Base-by-base conservation (phyloP, 768 basidiomycete species). In the Coprinellus micaceus region DNA sequence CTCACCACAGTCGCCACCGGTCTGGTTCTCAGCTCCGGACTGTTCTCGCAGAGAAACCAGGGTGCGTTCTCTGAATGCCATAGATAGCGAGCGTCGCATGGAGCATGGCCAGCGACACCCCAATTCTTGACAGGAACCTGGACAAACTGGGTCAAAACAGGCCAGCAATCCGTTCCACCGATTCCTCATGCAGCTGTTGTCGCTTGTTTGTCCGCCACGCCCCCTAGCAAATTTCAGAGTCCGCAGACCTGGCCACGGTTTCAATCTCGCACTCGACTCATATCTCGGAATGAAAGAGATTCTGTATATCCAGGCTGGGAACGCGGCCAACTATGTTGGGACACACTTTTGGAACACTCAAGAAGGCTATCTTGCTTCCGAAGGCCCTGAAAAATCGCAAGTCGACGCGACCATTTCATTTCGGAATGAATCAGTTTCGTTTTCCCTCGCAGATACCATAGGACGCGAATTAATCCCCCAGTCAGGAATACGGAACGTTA, bases 271-370 rank as follows among this genome's bases (percentile, higher is more conserved):
- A 12, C 22, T 19, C 36, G 19, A 30, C n/a, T 13, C 19, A 29
- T 13, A 39, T 30, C 51, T 37, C 48, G 13, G 13, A 55, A 91
- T 91, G 89, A 83, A 79, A 64, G 89, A 92, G 65, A 89, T 91
- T 58, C 69, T 92, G 56, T 85, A 92, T 67, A 74, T 92, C 50
- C 89, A 91, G 68, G 87, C 87, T 0, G 89, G 89, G 54, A 67
- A 74, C 30, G 63, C 81, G 43, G 77, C 89, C 19, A 91, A 91
- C 64, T 83, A 84, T 64, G 69, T 79, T 19, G 88, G 88, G 45
- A 82, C 88, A 0, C 89, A 91, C 63, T 91, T 89, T 62, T 92
- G 88, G 88, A 91, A 91, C 63, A 80, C 86, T 1, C 89, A 91
- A 67, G 85, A 89, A 67, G 77, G 69, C 59, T 91, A 91, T 66